These are phyloP conservation scores for Pseudonitzschia delicatissima DNA, from an alignment of 108 stramenopile genomes.

Conservation along the genomic window DNA sequence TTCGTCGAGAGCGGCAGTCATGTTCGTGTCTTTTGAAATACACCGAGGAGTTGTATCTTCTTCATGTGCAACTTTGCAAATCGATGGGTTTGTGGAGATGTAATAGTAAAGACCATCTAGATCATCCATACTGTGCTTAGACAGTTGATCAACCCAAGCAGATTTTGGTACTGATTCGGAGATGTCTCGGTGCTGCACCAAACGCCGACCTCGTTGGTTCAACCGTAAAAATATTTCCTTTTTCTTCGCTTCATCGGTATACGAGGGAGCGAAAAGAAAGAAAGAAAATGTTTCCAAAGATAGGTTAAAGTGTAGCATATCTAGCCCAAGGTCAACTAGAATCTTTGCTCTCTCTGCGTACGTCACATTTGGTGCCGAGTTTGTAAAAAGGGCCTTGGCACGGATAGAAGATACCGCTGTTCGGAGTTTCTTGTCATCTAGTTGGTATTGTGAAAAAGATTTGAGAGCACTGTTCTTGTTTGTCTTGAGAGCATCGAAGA, in stretches of 20 bases:
- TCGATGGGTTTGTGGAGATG: slow-evolving; percentile 2
- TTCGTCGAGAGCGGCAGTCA: too few species aligned
- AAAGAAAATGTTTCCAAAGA: background rate
- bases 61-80: background rate
- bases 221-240: slow-evolving; percentile 6
- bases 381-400: background rate
- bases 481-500: background rate
- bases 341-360: background rate
- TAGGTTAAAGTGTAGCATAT: background rate
- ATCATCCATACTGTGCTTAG: background rate
- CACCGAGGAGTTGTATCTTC: too few species aligned
- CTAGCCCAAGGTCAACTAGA: background rate
- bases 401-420: background rate
- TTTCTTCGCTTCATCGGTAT: background rate
- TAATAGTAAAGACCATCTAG: slow-evolving; percentile 6
- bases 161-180: background rate
- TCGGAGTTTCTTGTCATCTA: background rate
- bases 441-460: background rate
- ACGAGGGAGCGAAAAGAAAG: background rate
- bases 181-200: background rate
- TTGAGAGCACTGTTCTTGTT: background rate
- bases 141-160: background rate
- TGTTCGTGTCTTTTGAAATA: too few species aligned
- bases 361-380: background rate
- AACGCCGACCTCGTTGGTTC: slow-evolving; percentile 1